Evolutionary conservation across 208 protist genomes (phyloP).

Genomic region (Trichomonas tenax): DNA sequence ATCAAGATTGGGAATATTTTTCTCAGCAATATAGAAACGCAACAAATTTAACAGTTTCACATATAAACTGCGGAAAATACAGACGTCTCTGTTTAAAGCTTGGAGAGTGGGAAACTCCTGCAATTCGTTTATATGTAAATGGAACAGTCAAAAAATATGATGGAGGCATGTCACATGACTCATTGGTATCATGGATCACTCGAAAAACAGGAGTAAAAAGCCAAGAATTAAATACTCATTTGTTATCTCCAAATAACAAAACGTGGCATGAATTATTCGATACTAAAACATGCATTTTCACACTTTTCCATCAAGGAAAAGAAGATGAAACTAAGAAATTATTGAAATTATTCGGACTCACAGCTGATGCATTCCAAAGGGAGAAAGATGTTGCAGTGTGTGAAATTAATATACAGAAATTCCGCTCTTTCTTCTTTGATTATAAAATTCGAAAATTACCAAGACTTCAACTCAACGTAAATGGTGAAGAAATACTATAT

Average conservation of each 20-base stretch:
- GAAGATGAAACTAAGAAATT: background rate
- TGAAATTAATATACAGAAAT: background rate
- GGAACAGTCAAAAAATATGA: background rate
- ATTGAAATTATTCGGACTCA: background rate
- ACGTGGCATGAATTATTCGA: background rate
- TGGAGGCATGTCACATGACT: conserved; percentile 12
- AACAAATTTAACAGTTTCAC: background rate
- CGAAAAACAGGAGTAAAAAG: background rate
- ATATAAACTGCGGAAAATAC: background rate
- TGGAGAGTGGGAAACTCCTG: background rate
- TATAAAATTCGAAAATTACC: background rate
- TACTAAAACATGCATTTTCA: background rate
- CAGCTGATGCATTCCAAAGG: background rate
- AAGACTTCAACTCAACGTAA: background rate
- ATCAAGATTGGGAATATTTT: background rate
- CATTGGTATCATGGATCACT: background rate
- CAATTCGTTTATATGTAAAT: background rate
- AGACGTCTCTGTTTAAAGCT: background rate
- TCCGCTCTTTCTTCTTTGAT: background rate
- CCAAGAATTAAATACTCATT: background rate
- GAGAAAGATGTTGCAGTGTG: background rate
- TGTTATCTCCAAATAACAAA: background rate
- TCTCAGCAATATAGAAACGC: background rate
- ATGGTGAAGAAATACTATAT: background rate
- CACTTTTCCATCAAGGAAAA: background rate